Evolutionary conservation across 2,329 filamentous ascomycete species (phyloP).

Genomic region (Pyrenophora tritici-repentis): DNA sequence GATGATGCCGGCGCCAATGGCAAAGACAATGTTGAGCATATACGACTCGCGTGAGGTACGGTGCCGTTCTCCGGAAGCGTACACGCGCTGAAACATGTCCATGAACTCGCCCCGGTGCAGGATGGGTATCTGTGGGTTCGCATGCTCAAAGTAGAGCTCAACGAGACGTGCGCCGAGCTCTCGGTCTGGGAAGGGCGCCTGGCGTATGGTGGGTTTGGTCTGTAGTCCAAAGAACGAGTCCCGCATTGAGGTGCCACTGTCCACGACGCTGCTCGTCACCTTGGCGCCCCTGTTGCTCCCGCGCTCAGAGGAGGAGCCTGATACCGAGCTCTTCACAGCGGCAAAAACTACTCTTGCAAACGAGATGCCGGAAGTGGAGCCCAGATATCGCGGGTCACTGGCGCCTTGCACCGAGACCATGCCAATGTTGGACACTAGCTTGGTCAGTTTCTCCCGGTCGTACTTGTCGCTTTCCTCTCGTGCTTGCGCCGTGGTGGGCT

Average conservation of each 20-base stretch:
- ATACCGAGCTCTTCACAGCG: slow-evolving; percentile 79
- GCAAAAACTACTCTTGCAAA: slow-evolving; percentile 94
- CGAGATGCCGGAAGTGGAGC: slow-evolving; percentile 86
- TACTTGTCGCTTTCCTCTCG: slow-evolving; percentile 55
- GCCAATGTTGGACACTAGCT: slow-evolving; percentile 70
- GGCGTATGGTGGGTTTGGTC: slow-evolving; percentile 83
- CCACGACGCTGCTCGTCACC: slow-evolving; percentile 51
- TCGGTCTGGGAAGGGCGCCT: slow-evolving; percentile 80
- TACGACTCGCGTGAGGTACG: slow-evolving; percentile 84
- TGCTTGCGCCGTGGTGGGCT: slow-evolving; percentile 20
- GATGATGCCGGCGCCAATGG: slow-evolving; percentile 92
- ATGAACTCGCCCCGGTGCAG: slow-evolving; percentile 88
- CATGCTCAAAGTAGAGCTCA: slow-evolving; percentile 90
- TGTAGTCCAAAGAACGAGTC: slow-evolving; percentile 98
- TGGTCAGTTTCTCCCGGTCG: slow-evolving; percentile 66
- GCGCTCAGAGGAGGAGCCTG: slow-evolving; percentile 63
- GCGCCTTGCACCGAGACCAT: slow-evolving; percentile 79
- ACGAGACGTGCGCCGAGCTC: slow-evolving; percentile 75
- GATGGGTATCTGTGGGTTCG: slow-evolving; percentile 94
- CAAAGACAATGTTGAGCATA: slow-evolving; percentile 94
- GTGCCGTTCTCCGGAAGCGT: slow-evolving; percentile 68
- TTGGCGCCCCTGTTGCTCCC: slow-evolving; percentile 65
- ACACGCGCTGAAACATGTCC: slow-evolving; percentile 82
- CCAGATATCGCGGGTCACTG: slow-evolving; percentile 79
- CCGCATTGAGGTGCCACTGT: slow-evolving; percentile 78